Evolutionary conservation across 148 eudicot genomes (phyloP).

Genomic region (Diospyros lotus): DNA sequence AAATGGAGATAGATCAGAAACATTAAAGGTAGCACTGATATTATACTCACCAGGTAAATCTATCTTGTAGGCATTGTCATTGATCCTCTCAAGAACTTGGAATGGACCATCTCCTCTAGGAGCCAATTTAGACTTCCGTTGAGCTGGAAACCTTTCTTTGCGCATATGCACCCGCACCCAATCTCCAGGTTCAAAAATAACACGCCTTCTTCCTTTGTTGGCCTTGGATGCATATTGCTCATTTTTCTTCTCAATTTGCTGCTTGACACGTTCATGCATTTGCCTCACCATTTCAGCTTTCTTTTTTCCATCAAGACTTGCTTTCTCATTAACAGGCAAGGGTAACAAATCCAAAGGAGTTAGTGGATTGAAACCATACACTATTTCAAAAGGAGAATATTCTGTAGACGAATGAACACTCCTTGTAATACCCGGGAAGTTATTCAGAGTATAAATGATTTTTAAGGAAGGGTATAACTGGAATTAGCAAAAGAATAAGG

Average conservation of each 20-base stretch:
- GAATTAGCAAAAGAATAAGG: too few relatives aligned
- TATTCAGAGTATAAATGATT: too few relatives aligned
- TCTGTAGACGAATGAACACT: conserved; percentile 9
- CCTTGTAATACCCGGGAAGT: too few relatives aligned
- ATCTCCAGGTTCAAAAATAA: conserved; percentile 10
- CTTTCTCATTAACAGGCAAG: neutral
- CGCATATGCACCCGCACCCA: conserved; percentile 7
- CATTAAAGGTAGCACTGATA: too few relatives aligned
- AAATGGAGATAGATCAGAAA: too few relatives aligned
- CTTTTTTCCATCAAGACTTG: neutral
- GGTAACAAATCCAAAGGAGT: conserved; percentile 9
- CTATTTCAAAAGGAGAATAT: conserved; percentile 8
- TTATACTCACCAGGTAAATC: too few relatives aligned
- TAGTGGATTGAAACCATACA: conserved; percentile 8
- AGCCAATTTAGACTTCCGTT: neutral
- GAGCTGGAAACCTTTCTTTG: conserved; percentile 6
- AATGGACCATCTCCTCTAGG: neutral
- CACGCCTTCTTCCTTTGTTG: neutral
- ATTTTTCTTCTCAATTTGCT: neutral
- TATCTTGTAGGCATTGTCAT: too few relatives aligned
- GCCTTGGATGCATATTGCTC: neutral
- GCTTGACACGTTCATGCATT: conserved; percentile 3
- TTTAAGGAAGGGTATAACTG: too few relatives aligned
- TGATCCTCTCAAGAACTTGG: neutral
- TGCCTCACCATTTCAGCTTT: conserved; percentile 3